A percentile compares a stretch with the other conserved stretches of the same genome.
Conservation (phyloP, 495 filamentous ascomycete species). For the Podospora bellae-mahoneyi region DNA sequence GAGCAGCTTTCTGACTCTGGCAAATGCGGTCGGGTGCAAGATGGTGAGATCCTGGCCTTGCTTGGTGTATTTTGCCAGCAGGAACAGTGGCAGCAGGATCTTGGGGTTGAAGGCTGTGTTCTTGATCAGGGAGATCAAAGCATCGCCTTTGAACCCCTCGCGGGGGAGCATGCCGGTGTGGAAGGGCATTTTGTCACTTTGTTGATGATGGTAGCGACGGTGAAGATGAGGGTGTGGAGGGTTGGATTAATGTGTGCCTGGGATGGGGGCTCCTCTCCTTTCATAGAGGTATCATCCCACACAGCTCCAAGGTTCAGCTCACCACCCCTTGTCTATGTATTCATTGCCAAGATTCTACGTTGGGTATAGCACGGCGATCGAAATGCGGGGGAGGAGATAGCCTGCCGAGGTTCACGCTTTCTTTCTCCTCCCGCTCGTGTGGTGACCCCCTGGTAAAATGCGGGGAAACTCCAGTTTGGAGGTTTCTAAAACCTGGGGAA, state of each 20-base stretch:
- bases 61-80: slow-evolving; percentile 57
- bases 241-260: neutral
- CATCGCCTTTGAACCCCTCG: slow-evolving; percentile 61
- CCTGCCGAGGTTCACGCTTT: neutral
- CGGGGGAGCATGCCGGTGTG: slow-evolving; percentile 48
- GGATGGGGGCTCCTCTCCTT: neutral
- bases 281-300: neutral
- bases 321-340: neutral
- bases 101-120: slow-evolving; percentile 58
- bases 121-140: slow-evolving; percentile 51
- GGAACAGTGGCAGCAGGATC: slow-evolving; percentile 56
- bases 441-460: neutral
- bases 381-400: neutral
- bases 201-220: neutral
- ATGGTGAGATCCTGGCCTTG: slow-evolving; percentile 51
- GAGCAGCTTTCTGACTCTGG: slow-evolving; percentile 46
- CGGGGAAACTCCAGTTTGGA: neutral
- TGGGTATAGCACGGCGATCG: neutral
- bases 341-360: neutral
- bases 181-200: slow-evolving; percentile 41
- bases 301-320: neutral
- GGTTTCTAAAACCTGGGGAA: neutral
- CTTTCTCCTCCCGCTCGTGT: neutral
- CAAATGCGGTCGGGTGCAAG: slow-evolving; percentile 48
- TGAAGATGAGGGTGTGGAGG: neutral